Evolutionary conservation across 2,329 filamentous ascomycete genomes (phyloP), one percentile per base, ranked within the genome.

Genomic region (Tolypocladium endophyticum): DNA sequence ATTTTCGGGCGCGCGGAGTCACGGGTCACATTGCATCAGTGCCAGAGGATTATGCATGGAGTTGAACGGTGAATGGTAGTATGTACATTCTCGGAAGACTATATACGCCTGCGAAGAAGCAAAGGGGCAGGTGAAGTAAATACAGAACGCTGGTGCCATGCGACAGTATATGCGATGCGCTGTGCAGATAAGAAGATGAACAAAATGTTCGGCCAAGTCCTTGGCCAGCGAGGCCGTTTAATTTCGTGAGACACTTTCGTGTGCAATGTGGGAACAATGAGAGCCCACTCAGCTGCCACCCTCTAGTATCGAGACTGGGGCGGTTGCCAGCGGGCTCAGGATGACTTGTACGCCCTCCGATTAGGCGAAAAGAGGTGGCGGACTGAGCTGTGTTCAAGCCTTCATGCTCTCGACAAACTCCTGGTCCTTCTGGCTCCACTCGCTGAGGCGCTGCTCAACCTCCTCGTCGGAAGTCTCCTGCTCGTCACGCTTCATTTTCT

Each of bases 401-500:
- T 59, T 72, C 67, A 67, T 71, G 45, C 25, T 62, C 30, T 58
- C 59, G 36, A 68, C 67, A 58, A 67, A 71, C 54, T 72, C 64
- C 33, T 69, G 65, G 61, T 78, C 76, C 67, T 70, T 60, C 59
- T 69, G 58, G 39, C 67, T 70, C 67, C 70, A 77, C 16, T 62
- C 61, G 60, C 68, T 74, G 23, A 78, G 64, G 61, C 70, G 72
- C 58, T 68, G 63, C 65, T 72, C 72, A 53, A 79, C 67, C 61
- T 78, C 75, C 28, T 66, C 71, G 16, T 79, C 69, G 4, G 64
- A 70, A 16, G 65, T 57, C 2, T 58, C 61, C 23, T 63, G 62
- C 5, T 61, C 61, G 11, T 59, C 64, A 30, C 69, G 64, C 64
- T 66, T 72, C 67, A 67, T 71, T 35, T 50, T 62, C 33, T 58